A percentile compares a stretch with the other conserved stretches of the same genome.
Evolutionary conservation across 2,329 filamentous ascomycete species (phyloP).

Genomic region (Keithomyces neogunnii): DNA sequence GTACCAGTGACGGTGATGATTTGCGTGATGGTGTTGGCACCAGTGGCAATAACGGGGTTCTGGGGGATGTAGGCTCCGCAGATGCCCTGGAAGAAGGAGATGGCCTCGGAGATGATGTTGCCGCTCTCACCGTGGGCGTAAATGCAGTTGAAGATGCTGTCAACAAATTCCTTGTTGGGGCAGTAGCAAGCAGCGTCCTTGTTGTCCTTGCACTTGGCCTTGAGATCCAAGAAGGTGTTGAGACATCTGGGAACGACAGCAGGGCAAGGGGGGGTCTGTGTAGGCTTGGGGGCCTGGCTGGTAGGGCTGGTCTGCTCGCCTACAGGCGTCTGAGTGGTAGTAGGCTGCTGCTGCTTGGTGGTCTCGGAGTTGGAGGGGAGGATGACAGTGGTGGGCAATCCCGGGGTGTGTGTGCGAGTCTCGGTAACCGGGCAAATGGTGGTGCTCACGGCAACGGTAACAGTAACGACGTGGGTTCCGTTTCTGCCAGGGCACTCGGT

Average conservation of each 20-base stretch:
- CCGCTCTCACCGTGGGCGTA: conserved; percentile 61
- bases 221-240: conserved; percentile 76
- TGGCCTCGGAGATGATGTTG: conserved; percentile 57
- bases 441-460: conserved; percentile 48
- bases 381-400: conserved; percentile 9
- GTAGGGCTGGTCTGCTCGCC: conserved; percentile 10
- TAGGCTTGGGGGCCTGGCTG: conserved; percentile 9
- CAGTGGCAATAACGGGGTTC: conserved; percentile 82
- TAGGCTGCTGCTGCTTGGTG: conserved; percentile 7
- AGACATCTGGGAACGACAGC: conserved; percentile 76
- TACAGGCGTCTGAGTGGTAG: conserved; percentile 4
- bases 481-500: conserved; percentile 44
- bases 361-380: conserved; percentile 8
- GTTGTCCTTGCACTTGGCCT: conserved; percentile 70
- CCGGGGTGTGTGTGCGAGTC: conserved; percentile 32
- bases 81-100: conserved; percentile 83
- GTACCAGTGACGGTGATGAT: conserved; percentile 48
- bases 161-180: conserved; percentile 66
- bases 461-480: conserved; percentile 39
- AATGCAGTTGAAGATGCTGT: conserved; percentile 74
- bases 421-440: conserved; percentile 55
- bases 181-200: conserved; percentile 81
- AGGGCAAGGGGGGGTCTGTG: conserved; percentile 42
- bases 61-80: conserved; percentile 65
- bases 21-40: conserved; percentile 55